Conservation (phyloP, 805 yeast species). For the Saccharomycopsis microspora region DNA sequence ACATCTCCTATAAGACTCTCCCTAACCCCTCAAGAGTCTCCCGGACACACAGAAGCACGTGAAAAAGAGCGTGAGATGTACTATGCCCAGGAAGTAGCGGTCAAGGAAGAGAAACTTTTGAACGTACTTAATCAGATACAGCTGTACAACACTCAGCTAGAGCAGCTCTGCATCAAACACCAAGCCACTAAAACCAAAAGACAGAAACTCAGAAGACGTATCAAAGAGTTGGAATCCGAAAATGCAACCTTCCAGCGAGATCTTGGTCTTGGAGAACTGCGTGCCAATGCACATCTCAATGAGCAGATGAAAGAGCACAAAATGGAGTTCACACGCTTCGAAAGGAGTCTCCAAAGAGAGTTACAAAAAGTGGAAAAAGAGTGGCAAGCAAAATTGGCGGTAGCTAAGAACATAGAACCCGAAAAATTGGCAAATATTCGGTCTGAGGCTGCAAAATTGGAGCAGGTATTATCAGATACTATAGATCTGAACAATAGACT, state of each 20-base stretch:
- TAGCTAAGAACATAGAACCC: not conserved
- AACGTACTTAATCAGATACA: not conserved
- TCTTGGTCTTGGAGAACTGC: not conserved
- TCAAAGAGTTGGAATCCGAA: not conserved
- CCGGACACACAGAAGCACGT: not conserved
- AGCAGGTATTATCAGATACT: not conserved
- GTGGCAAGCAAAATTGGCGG: not conserved
- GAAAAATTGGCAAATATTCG: not conserved
- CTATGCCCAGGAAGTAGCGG: constrained; percentile 1
- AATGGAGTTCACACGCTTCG: not conserved
- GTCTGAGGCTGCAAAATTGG: not conserved
- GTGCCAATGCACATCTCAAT: not conserved
- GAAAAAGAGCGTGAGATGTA: not conserved
- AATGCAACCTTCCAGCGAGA: not conserved
- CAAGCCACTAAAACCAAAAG: not conserved
- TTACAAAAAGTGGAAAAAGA: not conserved
- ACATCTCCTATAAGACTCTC: constrained; percentile 6
- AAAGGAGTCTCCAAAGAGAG: not conserved
- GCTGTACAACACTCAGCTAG: not conserved
- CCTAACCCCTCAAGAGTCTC: not conserved
- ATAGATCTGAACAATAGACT: not conserved
- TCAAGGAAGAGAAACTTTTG: not conserved
- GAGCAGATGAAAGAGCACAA: constrained; percentile 1
- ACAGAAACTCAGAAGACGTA: not conserved
- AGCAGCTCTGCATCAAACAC: constrained; percentile 5